Evolutionary conservation across 441 rosid genomes (phyloP), one percentile per base, ranked within the genome.

Genomic region (Melastoma candidum): DNA sequence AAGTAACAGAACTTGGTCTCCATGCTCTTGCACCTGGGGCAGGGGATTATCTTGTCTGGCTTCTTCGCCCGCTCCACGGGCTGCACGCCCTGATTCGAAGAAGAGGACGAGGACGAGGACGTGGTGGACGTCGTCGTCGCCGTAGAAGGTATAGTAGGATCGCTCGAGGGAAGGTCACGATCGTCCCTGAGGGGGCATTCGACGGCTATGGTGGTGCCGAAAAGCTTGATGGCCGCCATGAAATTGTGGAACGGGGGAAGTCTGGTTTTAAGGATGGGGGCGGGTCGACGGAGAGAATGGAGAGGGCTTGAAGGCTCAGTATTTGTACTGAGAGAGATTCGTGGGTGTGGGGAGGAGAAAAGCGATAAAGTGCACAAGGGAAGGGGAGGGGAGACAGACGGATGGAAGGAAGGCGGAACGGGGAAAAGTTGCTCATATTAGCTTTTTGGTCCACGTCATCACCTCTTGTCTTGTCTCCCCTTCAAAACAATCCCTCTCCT

Each of bases 1-100:
- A 89, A 89, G 73, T 89, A 89, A 65, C 97, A 89, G 58, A 89
- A 89, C 63, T 89, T 89, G 36, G 97, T 90, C 78, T 90, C 95
- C 87, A 79, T 82, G 83, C 87, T 79, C 64, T 82, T 86, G 75
- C 97, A 90, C 71, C 97, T 71, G 6, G 95, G 97, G 63, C 97
- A 90, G 0, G 95, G 78, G 36, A 84, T 84, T 63, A 82, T 75
- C 83, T 84, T 84, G 59, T 90, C 94, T 12, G 89, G 88, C 62
- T 83, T 76, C 63, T 82, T 81, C 48, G 27, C 36, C 7, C 45
- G 45, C 47, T 48, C 59, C 25, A 69, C 85, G 9, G 44, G 60
- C 51, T 17, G 22, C 22, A 75, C 50, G 9, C 66, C 74, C 65
- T 56, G 64, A 45, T 68, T 69, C 12, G 57, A 25, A 36, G 41